A percentile compares a stretch with the other conserved stretches of the same genome.
These are phyloP conservation scores for Dimocarpus longan DNA, from an alignment of 345 rosid species.

Conservation along the genomic window DNA sequence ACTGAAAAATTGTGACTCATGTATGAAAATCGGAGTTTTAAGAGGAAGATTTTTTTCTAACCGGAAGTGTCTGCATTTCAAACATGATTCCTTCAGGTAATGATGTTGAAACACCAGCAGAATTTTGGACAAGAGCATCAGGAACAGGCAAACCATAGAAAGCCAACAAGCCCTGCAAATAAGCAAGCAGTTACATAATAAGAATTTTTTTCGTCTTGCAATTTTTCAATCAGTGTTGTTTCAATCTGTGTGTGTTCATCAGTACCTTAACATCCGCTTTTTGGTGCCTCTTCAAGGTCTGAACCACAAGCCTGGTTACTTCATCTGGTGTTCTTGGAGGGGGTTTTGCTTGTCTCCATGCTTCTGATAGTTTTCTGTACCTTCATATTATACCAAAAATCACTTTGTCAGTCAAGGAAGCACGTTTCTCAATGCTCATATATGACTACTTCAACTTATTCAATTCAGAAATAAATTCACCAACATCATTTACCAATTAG, in stretches of 20 bases:
- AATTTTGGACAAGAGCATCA: conserved; percentile 32
- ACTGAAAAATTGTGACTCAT: too few relatives aligned
- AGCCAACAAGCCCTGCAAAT: conserved; percentile 65
- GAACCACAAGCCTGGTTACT: conserved; percentile 63
- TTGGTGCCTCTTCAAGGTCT: conserved; percentile 59
- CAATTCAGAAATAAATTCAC: neutral
- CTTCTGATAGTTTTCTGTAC: conserved; percentile 78
- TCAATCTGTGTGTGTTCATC: too few relatives aligned
- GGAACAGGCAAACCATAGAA: conserved; percentile 82
- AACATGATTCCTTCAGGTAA: conserved; percentile 54
- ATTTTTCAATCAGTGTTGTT: neutral
- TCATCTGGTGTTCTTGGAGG: conserved; percentile 72
- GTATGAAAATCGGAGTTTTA: neutral
- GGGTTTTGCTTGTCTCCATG: conserved; percentile 79
- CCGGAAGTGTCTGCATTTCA: conserved; percentile 77
- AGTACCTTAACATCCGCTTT: conserved; percentile 89
- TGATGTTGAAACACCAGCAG: conserved; percentile 44
- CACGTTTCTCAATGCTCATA: neutral
- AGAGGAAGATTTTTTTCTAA: conserved; percentile 28
- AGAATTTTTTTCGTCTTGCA: neutral
- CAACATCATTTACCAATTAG: conserved; percentile 61
- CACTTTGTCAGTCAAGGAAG: neutral
- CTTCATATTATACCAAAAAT: conserved; percentile 33
- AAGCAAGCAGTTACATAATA: neutral
- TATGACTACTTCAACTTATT: neutral